Evolutionary conservation across 164 flowering plant species (phyloP).

Genomic region (Magnolia changhungtana): DNA sequence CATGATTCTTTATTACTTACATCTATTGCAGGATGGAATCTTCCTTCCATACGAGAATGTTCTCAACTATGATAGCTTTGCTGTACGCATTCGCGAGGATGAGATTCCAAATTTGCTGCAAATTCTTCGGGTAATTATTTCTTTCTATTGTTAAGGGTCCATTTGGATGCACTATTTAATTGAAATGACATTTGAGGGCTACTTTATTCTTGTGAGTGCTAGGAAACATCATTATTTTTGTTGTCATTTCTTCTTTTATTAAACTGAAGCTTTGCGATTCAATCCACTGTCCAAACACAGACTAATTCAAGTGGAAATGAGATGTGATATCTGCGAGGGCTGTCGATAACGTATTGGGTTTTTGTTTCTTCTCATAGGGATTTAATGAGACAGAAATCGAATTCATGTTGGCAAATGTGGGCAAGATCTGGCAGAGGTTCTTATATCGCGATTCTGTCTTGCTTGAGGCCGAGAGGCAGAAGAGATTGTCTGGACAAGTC

Average conservation of each 20-base stretch:
- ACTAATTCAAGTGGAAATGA: not conserved
- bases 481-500: slow-evolving; percentile 37
- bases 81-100: slow-evolving; percentile 82
- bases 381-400: slow-evolving; percentile 74
- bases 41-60: slow-evolving; percentile 90
- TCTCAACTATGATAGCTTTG: slow-evolving; percentile 87
- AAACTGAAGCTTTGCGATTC: not conserved
- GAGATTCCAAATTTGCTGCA: slow-evolving; percentile 78
- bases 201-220: not conserved
- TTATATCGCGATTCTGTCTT: slow-evolving; percentile 76
- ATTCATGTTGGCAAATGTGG: slow-evolving; percentile 74
- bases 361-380: slow-evolving; percentile 34
- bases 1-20: not conserved
- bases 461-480: slow-evolving; percentile 91
- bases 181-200: not conserved
- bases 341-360: not conserved
- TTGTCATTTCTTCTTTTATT: not conserved
- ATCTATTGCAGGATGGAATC: slow-evolving; percentile 74
- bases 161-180: not conserved
- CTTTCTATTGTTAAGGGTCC: not conserved
- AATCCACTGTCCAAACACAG: not conserved
- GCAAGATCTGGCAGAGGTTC: slow-evolving; percentile 84
- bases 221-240: not conserved
- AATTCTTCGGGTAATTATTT: slow-evolving; percentile 67
- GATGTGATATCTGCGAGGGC: not conserved